These are phyloP conservation scores for Saussurea involucrata DNA, from an alignment of 129 eudicot genomes.

Conservation along the genomic window DNA sequence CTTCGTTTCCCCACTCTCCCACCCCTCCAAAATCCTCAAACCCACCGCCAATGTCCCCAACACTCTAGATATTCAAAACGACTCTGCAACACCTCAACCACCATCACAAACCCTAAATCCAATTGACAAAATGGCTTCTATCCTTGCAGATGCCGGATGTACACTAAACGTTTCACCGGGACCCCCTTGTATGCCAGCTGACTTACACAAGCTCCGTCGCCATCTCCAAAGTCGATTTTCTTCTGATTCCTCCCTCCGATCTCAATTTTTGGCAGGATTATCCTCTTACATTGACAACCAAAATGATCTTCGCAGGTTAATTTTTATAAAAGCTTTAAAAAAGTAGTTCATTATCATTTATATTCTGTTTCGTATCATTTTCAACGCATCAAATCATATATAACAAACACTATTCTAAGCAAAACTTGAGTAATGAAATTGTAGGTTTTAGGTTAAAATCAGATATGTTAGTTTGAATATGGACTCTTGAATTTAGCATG, in stretches of 20 bases:
- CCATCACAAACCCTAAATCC: constrained; percentile 27
- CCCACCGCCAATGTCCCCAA: constrained; percentile 8
- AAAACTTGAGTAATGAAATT: neutral
- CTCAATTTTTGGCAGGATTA: constrained; percentile 49
- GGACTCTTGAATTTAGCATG: neutral
- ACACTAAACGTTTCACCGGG: constrained; percentile 55
- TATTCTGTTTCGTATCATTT: neutral
- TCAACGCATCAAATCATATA: neutral
- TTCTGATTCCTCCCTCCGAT: constrained; percentile 32
- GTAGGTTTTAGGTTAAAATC: neutral
- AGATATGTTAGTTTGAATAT: neutral
- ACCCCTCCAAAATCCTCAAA: constrained; percentile 44
- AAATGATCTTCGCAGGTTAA: constrained; percentile 52
- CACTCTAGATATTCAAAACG: neutral
- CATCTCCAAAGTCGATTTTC: constrained; percentile 44
- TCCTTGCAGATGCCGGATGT: constrained; percentile 73
- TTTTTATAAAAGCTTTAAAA: neutral
- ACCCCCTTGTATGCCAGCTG: constrained; percentile 70
- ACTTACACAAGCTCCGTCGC: constrained; percentile 46
- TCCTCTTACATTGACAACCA: constrained; percentile 42
- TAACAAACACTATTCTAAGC: neutral
- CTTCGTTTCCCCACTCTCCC: constrained; percentile 44
- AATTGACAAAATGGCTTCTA: constrained; percentile 43
- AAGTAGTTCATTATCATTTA: neutral
- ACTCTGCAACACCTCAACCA: constrained; percentile 15